Base-by-base conservation (phyloP, 1,284 basidiomycete species). In the Trametes hirsuta region DNA sequence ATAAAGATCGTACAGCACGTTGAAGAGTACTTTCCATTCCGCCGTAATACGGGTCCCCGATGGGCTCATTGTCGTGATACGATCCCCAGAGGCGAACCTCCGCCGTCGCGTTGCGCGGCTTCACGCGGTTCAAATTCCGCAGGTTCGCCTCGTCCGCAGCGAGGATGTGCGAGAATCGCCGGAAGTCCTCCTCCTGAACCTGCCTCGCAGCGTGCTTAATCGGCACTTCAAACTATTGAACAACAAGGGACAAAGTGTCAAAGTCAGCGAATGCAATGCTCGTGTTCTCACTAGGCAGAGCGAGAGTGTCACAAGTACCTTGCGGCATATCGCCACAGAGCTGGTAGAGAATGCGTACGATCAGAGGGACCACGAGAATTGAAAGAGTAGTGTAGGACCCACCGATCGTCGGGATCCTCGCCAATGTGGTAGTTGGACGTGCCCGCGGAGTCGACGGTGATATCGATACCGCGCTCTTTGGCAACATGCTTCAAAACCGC, bases 21-120 rank as follows among this genome's bases (percentile, higher is more conserved):
- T 9, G 21, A 45, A 41, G 11, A 68, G 35, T 9, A 70, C 82
- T 72, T 60, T 89, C 89, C 46, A 78, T 74, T 30, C 82, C 82
- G n/a, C 86, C 90, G 63, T 90, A 91, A 72, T 91, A 92, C 6
- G 90, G 90, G 70, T 92, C 90, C 11, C 79, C 76, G 59, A 92
- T 90, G 5, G 84, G 77, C 68, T 81, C 80, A 55, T 78, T 75
- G 70, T 91, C 87, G 3, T 84, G 74, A 71, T 87, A 91, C 6
- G 87, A 88, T n/a, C 90, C 90, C 85, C 88, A 92, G 25, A 92
- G 79, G 14, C 78, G 77, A 30, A 92, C 80, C 45, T 79, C 77
- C 1, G 89, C 88, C 9, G 82, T 86, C 12, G 82, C 72, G 62
- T 82, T 77, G 21, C 72, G 63, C 5, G 89, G 88, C 63, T 81